Percentiles rank a stretch among this genome's conserved stretches.
Conservation (phyloP, 1,284 basidiomycete genomes). For the Rhodotorula sp. region DNA sequence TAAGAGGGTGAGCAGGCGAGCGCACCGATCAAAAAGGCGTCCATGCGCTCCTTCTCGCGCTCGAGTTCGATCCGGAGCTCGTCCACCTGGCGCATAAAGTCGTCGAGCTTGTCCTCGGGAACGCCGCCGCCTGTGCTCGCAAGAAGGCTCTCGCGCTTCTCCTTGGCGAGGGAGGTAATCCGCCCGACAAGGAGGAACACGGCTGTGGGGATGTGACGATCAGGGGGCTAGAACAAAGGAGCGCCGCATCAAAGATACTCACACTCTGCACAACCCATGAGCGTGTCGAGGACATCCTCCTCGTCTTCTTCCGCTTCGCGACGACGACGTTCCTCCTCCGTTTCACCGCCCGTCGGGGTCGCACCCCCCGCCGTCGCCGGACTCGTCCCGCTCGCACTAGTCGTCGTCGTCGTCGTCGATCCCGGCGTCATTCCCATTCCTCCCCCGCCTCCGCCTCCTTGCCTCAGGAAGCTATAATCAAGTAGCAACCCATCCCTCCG, state of each 20-base stretch:
- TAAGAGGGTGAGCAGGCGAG: background rate
- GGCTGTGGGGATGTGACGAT: background rate
- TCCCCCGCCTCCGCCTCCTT: background rate
- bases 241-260: background rate
- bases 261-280: constrained; percentile 24
- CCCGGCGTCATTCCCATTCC: background rate
- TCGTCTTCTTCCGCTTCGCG: constrained; percentile 17
- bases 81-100: constrained; percentile 12
- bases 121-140: background rate
- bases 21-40: constrained; percentile 14
- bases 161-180: constrained; percentile 17
- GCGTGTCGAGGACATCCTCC: constrained; percentile 22
- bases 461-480: constrained; percentile 9
- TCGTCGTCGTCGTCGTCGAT: background rate
- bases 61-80: constrained; percentile 13
- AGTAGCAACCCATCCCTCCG: constrained; percentile 19
- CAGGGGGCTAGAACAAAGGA: too few species aligned
- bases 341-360: background rate
- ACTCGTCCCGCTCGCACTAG: background rate
- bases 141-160: constrained; percentile 16
- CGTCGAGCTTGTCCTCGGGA: constrained; percentile 16
- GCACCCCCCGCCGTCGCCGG: background rate
- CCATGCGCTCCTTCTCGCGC: constrained; percentile 18
- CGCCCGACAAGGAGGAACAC: constrained; percentile 22
- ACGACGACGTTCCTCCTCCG: background rate